Conservation (phyloP, 495 filamentous ascomycete species). For the Bryoglossum gracile region DNA sequence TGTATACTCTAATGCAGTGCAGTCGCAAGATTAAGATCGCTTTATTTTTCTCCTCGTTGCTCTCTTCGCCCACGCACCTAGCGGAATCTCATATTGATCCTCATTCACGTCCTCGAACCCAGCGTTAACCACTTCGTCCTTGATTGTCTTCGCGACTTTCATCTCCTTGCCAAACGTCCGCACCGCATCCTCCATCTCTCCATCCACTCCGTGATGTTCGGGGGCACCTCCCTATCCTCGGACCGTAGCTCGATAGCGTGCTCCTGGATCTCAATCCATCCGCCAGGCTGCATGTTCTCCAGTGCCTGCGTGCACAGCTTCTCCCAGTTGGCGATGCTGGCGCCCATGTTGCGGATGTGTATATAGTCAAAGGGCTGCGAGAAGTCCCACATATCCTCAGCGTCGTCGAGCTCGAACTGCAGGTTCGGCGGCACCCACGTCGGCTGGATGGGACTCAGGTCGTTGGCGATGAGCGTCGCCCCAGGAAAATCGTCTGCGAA, state of each 20-base stretch:
- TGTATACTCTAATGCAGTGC: too few species aligned
- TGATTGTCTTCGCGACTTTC: neutral
- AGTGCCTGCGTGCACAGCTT: neutral
- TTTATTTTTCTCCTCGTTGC: too few species aligned
- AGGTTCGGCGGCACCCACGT: slow-evolving; percentile 19
- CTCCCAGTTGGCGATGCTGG: neutral
- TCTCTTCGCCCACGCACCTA: too few species aligned
- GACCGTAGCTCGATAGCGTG: neutral
- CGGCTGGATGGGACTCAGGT: slow-evolving; percentile 46
- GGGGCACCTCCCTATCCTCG: neutral
- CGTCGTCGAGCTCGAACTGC: neutral
- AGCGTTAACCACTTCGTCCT: neutral
- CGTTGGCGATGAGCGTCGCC: slow-evolving; percentile 33
- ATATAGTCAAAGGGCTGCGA: neutral
- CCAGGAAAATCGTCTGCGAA: slow-evolving; percentile 27
- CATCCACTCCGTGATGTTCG: neutral
- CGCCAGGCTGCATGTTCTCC: neutral
- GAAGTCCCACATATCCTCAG: neutral
- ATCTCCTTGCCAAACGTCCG: neutral
- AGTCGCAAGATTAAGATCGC: too few species aligned
- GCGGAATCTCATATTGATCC: neutral
- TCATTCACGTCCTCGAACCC: neutral
- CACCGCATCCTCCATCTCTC: neutral
- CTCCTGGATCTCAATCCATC: neutral
- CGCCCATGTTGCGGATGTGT: neutral